Evolutionary conservation across 192 early-diverging fungal species (phyloP), one percentile per base, ranked within the genome.

Genomic region (Gryganskiella cystojenkinii): DNA sequence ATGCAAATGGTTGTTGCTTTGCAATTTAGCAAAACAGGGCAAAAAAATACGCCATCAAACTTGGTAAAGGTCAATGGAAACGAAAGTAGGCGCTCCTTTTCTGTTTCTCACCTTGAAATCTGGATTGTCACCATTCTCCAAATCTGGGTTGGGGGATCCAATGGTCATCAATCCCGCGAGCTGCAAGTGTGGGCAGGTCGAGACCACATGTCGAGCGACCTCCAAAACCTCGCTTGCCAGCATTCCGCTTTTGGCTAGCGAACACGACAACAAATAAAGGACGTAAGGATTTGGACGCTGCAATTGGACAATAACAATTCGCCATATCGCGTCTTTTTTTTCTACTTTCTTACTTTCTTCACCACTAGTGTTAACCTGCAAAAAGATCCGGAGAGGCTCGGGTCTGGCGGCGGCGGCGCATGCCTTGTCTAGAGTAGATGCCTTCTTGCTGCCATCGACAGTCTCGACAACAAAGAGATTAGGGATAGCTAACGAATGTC

Each of bases 121-220:
- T 3, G 94, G 94, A 59, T 95, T 95, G 37, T 72, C 80, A 8
- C 64, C 70, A 28, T 80, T 71, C 20, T 70, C 47, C 42, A 66
- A 40, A 31, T 84, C 83, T 51, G 82, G 64, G 50, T 88, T 87
- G 20, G 86, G 84, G 9, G 95, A 91, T 20, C 98, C 98, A 65
- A 99, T 99, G 0, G 98, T 99, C 98, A 99, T 99, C 51, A 99
- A 82, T 17, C 98, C 98, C 7, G 74, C 71, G 27, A 99, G 74
- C 30, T 87, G 64, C 31, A 99, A 81, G 22, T 89, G 83, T 9
- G 83, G 65, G 67, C 96, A 98, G 8, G 80, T 67, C 1, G 85
- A 82, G 1, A 84, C 34, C 25, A 98, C 91, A 33, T 92, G 85
- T 35, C 84, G 80, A 11, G 87, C 91, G 7, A 96, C 85, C 7